Conservation (phyloP, 2,329 filamentous ascomycete genomes). For the Ascochyta lentis region DNA sequence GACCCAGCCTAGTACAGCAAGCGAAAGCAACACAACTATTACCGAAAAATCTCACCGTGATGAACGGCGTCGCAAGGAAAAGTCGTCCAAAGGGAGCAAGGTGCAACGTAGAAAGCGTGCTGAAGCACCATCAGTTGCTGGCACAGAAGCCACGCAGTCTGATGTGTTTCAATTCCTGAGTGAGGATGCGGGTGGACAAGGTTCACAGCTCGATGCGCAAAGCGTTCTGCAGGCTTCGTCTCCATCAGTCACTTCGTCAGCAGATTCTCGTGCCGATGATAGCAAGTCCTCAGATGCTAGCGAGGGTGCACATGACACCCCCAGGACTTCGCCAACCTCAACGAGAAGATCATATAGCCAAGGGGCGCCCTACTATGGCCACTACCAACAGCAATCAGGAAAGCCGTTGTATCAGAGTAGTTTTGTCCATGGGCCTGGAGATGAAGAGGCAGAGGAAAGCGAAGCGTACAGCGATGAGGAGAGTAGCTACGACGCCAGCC, state of each 20-base stretch:
- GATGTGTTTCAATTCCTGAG: constrained; percentile 42
- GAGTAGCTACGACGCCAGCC: constrained; percentile 17
- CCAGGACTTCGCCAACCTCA: constrained; percentile 40
- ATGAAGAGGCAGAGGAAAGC: constrained; percentile 29
- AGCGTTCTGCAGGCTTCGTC: constrained; percentile 26
- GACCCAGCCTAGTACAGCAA: constrained; percentile 52
- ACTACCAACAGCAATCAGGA: constrained; percentile 25
- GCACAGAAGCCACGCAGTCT: constrained; percentile 29
- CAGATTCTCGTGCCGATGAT: constrained; percentile 27
- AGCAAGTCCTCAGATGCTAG: constrained; percentile 33
- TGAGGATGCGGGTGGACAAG: constrained; percentile 18
- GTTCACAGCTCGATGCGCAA: constrained; percentile 14
- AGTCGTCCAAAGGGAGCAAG: constrained; percentile 20
- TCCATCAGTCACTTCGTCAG: constrained; percentile 29
- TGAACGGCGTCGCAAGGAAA: constrained; percentile 30
- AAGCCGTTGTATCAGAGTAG: constrained; percentile 44
- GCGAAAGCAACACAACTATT: constrained; percentile 55
- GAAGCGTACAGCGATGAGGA: constrained; percentile 26
- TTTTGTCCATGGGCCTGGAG: constrained; percentile 37
- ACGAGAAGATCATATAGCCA: constrained; percentile 23
- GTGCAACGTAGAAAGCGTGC: constrained; percentile 20
- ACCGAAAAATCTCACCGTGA: constrained; percentile 54
- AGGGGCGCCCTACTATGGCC: constrained; percentile 18
- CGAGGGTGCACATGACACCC: constrained; percentile 32
- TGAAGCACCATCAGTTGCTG: constrained; percentile 18